Conservation (phyloP, 1,139 yeast genomes). For the Kodamaea sp. region DNA sequence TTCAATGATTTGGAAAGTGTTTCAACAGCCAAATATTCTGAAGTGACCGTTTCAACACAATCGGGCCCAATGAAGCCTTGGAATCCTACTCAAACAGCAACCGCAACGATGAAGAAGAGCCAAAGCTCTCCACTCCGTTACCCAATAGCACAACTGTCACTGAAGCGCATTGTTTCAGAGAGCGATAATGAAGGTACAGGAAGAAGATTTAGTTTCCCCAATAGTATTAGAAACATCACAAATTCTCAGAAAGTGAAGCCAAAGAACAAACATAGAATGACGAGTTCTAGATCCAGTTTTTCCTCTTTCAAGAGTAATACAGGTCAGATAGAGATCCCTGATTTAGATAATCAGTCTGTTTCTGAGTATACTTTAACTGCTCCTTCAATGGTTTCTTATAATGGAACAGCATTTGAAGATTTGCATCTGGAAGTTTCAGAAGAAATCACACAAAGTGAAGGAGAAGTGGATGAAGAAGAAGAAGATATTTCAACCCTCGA, state of each 20-base stretch:
- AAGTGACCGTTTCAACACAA: slow-evolving; percentile 8
- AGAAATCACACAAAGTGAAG: slow-evolving; percentile 10
- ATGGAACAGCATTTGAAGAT: slow-evolving; percentile 33
- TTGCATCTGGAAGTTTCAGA: slow-evolving; percentile 19
- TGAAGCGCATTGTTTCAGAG: slow-evolving; percentile 12
- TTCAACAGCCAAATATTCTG: slow-evolving; percentile 14
- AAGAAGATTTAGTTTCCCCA: slow-evolving; percentile 38
- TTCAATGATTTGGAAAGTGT: slow-evolving; percentile 12
- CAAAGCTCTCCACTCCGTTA: not conserved
- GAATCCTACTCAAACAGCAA: no score
- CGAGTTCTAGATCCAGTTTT: slow-evolving; percentile 22
- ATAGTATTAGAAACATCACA: slow-evolving; percentile 31
- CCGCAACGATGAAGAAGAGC: no score
- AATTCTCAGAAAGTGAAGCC: slow-evolving; percentile 38
- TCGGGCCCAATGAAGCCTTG: not conserved
- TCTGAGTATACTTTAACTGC: slow-evolving; percentile 20
- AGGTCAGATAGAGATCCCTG: slow-evolving; percentile 47
- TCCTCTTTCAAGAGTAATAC: slow-evolving; percentile 17
- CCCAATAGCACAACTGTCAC: not conserved
- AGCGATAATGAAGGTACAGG: slow-evolving; percentile 36
- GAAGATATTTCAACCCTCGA: slow-evolving; percentile 19
- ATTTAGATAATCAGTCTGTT: slow-evolving; percentile 25
- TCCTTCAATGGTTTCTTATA: slow-evolving; percentile 20
- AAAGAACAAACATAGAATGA: not conserved
- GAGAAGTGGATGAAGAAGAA: slow-evolving; percentile 6